Evolutionary conservation across 1,284 basidiomycete genomes (phyloP).

Genomic region (Naganishia albida): DNA sequence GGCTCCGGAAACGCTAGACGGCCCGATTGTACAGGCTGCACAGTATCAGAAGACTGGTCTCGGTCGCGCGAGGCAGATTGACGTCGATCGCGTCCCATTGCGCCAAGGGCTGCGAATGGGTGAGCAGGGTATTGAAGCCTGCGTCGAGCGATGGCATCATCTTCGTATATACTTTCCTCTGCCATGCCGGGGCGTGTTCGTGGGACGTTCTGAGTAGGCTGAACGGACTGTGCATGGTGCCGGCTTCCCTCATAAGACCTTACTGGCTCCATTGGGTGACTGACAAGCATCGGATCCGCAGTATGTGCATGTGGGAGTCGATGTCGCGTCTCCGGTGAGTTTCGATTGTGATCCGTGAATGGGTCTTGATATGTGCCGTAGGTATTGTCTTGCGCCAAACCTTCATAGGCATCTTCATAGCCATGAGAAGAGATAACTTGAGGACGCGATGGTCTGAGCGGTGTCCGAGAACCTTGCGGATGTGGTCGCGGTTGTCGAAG

Average conservation of each 20-base stretch:
- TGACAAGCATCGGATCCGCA: background rate
- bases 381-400: conserved; percentile 4
- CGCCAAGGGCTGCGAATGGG: conserved; percentile 3
- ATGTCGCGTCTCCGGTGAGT: conserved; percentile 13
- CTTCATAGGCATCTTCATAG: conserved; percentile 28
- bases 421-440: background rate
- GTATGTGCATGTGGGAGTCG: conserved; percentile 9
- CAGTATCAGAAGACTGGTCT: background rate
- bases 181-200: conserved; percentile 2
- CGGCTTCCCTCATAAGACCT: background rate
- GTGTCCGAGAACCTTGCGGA: background rate
- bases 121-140: conserved; percentile 16
- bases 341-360: conserved; percentile 11
- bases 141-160: conserved; percentile 9
- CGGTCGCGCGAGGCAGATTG: background rate
- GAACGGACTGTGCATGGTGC: background rate
- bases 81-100: background rate
- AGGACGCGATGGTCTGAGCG: background rate
- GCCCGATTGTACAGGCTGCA: background rate
- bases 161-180: conserved; percentile 25
- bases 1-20: conserved; percentile 19
- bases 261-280: background rate
- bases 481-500: conserved; percentile 2
- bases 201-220: background rate
- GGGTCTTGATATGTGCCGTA: conserved; percentile 26